Evolutionary conservation across 208 protist species (phyloP).

Genomic region (Acanthamoeba divionensis): DNA sequence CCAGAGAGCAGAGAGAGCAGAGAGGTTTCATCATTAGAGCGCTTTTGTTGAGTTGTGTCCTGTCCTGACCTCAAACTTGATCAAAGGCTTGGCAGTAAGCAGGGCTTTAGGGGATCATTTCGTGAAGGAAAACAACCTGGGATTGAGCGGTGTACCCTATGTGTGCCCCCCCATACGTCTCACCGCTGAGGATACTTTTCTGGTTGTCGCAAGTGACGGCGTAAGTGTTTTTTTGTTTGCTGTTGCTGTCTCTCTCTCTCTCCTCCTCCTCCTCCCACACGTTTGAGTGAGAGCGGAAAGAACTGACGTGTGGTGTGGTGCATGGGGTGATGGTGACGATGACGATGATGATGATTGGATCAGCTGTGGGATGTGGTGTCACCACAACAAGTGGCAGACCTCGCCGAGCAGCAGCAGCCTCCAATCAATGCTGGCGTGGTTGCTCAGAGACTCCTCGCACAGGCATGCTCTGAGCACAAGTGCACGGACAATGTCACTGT

Average conservation of each 20-base stretch:
- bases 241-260: neutral
- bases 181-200: conserved; percentile 47
- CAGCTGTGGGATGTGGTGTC: conserved; percentile 73
- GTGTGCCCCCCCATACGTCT: conserved; percentile 54
- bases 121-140: conserved; percentile 65
- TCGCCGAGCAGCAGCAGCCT: conserved; percentile 40
- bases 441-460: conserved; percentile 11
- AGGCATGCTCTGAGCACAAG: neutral
- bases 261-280: neutral
- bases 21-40: neutral
- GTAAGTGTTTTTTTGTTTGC: conserved; percentile 2
- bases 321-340: neutral
- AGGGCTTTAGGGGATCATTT: conserved; percentile 71
- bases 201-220: conserved; percentile 71
- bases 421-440: conserved; percentile 62
- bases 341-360: neutral
- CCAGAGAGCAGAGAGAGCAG: neutral
- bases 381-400: conserved; percentile 62
- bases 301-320: neutral
- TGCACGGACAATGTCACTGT: conserved; percentile 50
- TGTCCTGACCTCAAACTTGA: neutral
- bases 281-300: neutral
- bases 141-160: conserved; percentile 52
- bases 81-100: conserved; percentile 62
- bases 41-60: neutral